phyloP scores from a whole-genome alignment of 129 eudicot genomes.

The Saussurea involucrata region DNA sequence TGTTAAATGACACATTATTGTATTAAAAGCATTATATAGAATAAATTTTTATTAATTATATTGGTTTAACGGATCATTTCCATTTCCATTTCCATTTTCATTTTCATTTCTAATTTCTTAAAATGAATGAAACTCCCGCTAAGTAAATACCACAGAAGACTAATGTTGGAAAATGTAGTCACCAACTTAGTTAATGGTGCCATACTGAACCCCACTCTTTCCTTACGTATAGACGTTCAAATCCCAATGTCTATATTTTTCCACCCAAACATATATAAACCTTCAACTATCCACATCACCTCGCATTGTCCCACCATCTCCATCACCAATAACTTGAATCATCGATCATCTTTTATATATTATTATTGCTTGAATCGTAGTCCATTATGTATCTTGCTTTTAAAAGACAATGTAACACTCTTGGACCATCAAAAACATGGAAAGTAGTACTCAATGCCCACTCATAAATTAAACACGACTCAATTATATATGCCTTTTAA shows the following conservation, averaged over 20 bases:
- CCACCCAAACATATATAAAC: conserved; percentile 19
- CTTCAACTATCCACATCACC: neutral
- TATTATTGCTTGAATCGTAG: neutral
- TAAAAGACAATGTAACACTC: neutral
- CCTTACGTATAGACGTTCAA: conserved; percentile 6
- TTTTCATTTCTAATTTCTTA: too few species aligned
- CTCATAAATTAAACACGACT: neutral
- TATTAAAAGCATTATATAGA: too few species aligned
- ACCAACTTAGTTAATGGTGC: neutral
- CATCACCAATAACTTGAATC: neutral
- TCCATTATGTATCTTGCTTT: neutral
- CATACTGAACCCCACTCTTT: neutral
- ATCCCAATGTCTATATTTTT: conserved; percentile 51
- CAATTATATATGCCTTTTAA: neutral
- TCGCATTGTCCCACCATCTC: neutral
- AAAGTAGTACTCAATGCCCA: neutral
- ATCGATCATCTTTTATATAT: too few species aligned
- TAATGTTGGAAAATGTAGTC: neutral
- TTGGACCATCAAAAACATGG: neutral
- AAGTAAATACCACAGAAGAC: neutral
- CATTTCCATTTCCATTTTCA: too few species aligned
- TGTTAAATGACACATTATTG: too few species aligned
- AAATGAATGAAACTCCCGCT: too few species aligned
- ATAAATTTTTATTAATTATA: too few species aligned
- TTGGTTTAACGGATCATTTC: too few species aligned